These are phyloP conservation scores for Trichomonas gallinae DNA, from an alignment of 208 protist genomes.

Conservation along the genomic window DNA sequence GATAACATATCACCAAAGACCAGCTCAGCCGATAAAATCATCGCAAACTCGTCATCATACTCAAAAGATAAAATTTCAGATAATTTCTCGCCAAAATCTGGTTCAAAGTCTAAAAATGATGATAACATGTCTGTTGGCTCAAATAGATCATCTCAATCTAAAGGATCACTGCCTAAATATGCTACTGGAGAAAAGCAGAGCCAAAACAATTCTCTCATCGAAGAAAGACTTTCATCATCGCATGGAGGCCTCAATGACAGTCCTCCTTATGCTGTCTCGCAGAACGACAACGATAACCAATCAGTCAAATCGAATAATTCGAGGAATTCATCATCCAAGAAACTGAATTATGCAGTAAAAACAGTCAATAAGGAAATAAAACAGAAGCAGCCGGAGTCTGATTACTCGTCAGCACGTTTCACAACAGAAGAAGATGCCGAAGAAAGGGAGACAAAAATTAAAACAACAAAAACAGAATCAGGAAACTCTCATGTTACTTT, in stretches of 20 bases:
- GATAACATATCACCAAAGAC: too few species aligned
- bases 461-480: neutral
- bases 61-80: too few species aligned
- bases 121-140: too few species aligned
- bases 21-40: too few species aligned
- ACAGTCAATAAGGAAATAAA: neutral
- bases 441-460: neutral
- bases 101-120: too few species aligned
- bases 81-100: too few species aligned
- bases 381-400: neutral
- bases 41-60: too few species aligned
- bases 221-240: neutral
- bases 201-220: neutral
- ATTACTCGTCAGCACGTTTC: neutral
- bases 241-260: neutral
- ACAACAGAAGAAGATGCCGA: neutral
- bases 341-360: neutral
- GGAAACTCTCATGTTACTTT: neutral
- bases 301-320: neutral
- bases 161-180: neutral
- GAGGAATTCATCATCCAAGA: neutral
- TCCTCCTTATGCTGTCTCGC: neutral
- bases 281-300: neutral
- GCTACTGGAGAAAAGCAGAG: neutral
- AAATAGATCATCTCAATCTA: neutral